Evolutionary conservation across 2,329 filamentous ascomycete species (phyloP).

Genomic region (Aureobasidium sp.): DNA sequence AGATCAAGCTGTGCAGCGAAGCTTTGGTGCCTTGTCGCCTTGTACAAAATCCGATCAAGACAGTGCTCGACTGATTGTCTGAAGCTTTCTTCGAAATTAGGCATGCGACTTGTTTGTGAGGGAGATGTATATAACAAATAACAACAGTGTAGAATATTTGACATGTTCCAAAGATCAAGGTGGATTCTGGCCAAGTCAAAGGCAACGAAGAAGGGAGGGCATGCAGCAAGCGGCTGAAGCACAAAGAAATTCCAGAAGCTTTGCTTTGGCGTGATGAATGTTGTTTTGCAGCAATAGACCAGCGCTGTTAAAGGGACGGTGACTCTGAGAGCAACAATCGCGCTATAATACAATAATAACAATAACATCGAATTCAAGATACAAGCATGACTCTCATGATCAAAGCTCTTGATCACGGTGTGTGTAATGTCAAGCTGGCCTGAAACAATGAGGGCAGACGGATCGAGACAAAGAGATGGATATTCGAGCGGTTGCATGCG

Average conservation of each 20-base stretch:
- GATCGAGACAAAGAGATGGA: background rate
- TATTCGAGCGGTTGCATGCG: background rate
- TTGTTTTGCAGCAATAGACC: background rate
- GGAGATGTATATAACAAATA: no score
- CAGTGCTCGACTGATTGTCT: no score
- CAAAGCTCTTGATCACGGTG: background rate
- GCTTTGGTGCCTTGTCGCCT: no score
- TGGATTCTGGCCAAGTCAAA: background rate
- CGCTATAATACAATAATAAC: background rate
- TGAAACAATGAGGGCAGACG: slow-evolving; percentile 1
- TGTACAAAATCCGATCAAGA: no score
- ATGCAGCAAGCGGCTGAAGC: background rate
- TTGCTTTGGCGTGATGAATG: background rate
- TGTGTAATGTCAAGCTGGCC: slow-evolving; percentile 2
- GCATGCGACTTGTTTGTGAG: no score
- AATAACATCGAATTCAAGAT: background rate
- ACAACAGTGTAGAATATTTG: background rate
- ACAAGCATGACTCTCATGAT: background rate
- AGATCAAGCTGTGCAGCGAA: background rate
- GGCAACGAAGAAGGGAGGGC: background rate
- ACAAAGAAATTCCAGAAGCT: background rate
- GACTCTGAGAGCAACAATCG: background rate
- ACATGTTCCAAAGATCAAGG: background rate
- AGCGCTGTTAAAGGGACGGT: background rate
- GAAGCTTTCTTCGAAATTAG: no score